Evolutionary conservation across 345 rosid genomes (phyloP).

Genomic region (Hibiscus syriacus): DNA sequence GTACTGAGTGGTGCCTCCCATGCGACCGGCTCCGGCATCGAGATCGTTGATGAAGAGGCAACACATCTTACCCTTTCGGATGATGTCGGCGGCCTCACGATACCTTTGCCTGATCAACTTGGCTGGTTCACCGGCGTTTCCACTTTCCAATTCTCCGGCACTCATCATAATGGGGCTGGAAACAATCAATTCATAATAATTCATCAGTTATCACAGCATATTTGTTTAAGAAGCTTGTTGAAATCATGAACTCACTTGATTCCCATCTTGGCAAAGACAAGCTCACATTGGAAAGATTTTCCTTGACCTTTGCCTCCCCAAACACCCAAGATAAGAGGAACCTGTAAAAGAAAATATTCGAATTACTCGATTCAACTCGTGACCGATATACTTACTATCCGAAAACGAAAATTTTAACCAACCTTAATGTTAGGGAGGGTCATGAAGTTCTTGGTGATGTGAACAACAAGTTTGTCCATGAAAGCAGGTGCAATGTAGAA

Average conservation of each 20-base stretch:
- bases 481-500: constrained; percentile 92
- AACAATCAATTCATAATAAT: not conserved
- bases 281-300: constrained; percentile 97
- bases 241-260: constrained; percentile 52
- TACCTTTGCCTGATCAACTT: constrained; percentile 92
- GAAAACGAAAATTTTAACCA: not conserved
- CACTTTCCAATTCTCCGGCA: constrained; percentile 97
- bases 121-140: constrained; percentile 90
- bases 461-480: constrained; percentile 97
- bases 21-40: constrained; percentile 89
- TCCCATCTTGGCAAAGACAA: constrained; percentile 97
- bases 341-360: constrained; percentile 20
- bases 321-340: constrained; percentile 90
- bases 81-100: constrained; percentile 91
- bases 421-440: constrained; percentile 84
- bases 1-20: constrained; percentile 96
- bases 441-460: constrained; percentile 94
- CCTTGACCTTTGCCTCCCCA: constrained; percentile 99
- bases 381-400: no score
- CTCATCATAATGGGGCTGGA: constrained; percentile 98
- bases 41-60: constrained; percentile 94
- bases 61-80: constrained; percentile 93
- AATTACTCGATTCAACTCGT: no score
- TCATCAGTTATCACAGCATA: not conserved
- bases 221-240: not conserved